Evolutionary conservation across 805 yeast genomes (phyloP), one percentile per base, ranked within the genome.

Genomic region (Yarrowia deformans): DNA sequence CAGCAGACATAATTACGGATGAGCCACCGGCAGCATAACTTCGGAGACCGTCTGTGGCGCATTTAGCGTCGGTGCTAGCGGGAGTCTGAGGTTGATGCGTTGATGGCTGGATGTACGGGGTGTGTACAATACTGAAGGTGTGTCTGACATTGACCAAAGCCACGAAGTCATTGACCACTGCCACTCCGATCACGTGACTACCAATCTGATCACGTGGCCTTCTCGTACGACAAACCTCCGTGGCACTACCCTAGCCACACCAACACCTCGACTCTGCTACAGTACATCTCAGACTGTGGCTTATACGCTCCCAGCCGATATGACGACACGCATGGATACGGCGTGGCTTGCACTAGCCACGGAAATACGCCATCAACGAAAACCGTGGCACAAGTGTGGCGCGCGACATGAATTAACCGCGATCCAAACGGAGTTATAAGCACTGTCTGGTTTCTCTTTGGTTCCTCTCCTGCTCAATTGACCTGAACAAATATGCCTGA

Each of bases 341-440:
- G 63, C 63, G 63, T 56, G 63, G 63, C 63, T 56, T 56, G 48
- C 63, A 40, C 42, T 56, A 40, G 63, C 63, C 63, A 56, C 48
- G 39, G 39, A 40, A 42, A 56, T 40, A 40, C 63, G 63, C 48
- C 48, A 56, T 56, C 48, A 40, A 16, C n/a, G 9, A 23, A 42
- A 56, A 16, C 46, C 48, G 63, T 56, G 63, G 63, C 63, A 56
- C 63, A 56, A 56, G 14, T 56, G 63, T 56, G 63, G 63, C 63
- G 63, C 63, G 40, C 46, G 39, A 55, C 23, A 55, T 39, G 45
- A 40, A 23, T 23, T 23, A 50, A 50, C 40, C 10, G 58, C 37
- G 58, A 35, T 35, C 43, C n/a, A 56, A n/a, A 7, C 19, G 19
- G 9, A 10, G 45, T 37, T 56, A 56, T 56, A 56, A 29, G 10